These are phyloP conservation scores for Podospora bellae-mahoneyi DNA, from an alignment of 495 filamentous ascomycete species.

Conservation along the genomic window DNA sequence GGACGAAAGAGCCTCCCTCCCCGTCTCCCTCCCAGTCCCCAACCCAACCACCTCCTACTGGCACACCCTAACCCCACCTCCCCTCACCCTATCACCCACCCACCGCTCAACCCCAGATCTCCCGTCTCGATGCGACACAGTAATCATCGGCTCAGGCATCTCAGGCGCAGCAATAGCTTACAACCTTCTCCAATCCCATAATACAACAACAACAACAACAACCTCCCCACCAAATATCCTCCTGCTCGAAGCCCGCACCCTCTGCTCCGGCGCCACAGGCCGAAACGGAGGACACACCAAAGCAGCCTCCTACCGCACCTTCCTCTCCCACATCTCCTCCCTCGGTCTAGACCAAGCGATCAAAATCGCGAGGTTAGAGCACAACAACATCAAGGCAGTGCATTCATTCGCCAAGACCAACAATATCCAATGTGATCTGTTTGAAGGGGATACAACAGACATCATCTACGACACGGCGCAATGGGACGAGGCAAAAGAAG, in stretches of 20 bases:
- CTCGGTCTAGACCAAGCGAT: slow-evolving; percentile 45
- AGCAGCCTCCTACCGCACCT: slow-evolving; percentile 57
- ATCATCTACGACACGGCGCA: slow-evolving; percentile 52
- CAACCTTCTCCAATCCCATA: slow-evolving; percentile 42
- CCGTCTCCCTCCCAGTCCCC: slow-evolving; percentile 48
- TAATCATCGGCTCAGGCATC: slow-evolving; percentile 70
- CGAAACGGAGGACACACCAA: slow-evolving; percentile 67
- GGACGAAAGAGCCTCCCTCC: slow-evolving; percentile 45
- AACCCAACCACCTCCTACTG: slow-evolving; percentile 68
- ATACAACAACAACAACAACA: too few species aligned
- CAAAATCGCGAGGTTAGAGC: slow-evolving; percentile 56
- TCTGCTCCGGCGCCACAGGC: slow-evolving; percentile 58
- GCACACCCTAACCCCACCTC: slow-evolving; percentile 52
- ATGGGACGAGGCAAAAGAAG: slow-evolving; percentile 40
- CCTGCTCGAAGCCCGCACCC: slow-evolving; percentile 58
- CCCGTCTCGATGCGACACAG: slow-evolving; percentile 49
- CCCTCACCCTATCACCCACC: slow-evolving; percentile 52
- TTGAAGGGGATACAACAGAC: slow-evolving; percentile 54
- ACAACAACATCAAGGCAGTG: slow-evolving; percentile 53
- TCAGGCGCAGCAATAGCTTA: slow-evolving; percentile 61
- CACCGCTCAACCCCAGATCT: slow-evolving; percentile 45
- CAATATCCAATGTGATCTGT: slow-evolving; percentile 50
- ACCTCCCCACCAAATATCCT: slow-evolving; percentile 29
- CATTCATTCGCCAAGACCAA: slow-evolving; percentile 53
- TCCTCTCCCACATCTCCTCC: slow-evolving; percentile 41